phyloP scores from a whole-genome alignment of 2,329 filamentous ascomycete genomes.

The Cladosporium sp. region DNA sequence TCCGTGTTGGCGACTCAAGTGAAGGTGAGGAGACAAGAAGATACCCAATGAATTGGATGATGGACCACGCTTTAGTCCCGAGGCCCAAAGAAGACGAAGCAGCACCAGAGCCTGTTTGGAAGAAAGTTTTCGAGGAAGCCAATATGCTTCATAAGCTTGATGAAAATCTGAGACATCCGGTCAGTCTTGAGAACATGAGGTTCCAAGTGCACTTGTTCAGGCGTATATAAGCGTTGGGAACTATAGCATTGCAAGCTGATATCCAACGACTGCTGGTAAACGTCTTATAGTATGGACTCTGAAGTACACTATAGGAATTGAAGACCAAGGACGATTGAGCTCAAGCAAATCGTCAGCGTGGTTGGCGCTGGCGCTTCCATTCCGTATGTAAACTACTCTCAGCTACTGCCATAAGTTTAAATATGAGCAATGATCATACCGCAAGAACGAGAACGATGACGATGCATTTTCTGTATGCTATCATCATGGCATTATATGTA shows the following conservation, averaged over 20 bases:
- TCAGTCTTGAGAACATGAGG: conserved; percentile 88
- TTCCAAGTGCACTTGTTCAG: conserved; percentile 86
- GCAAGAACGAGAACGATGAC: no score
- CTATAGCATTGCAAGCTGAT: not conserved
- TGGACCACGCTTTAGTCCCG: conserved; percentile 71
- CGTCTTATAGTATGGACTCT: no score
- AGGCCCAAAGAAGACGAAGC: conserved; percentile 14
- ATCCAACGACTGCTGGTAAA: no score
- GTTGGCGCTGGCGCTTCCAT: no score
- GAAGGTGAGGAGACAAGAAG: conserved; percentile 48
- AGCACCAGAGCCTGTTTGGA: conserved; percentile 52
- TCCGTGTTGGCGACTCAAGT: conserved; percentile 48
- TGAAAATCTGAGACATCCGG: conserved; percentile 66
- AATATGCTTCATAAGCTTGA: conserved; percentile 78
- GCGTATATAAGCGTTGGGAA: not conserved
- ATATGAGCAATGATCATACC: no score
- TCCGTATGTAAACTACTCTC: no score
- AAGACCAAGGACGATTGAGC: no score
- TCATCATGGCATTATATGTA: no score
- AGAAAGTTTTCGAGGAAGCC: conserved; percentile 69
- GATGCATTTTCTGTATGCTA: no score
- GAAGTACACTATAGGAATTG: no score
- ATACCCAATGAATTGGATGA: conserved; percentile 91
- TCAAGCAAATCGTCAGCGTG: no score
- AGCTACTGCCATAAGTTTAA: no score